Evolutionary conservation across 768 basidiomycete species (phyloP).

Genomic region (Rhizopogon salebrosus): DNA sequence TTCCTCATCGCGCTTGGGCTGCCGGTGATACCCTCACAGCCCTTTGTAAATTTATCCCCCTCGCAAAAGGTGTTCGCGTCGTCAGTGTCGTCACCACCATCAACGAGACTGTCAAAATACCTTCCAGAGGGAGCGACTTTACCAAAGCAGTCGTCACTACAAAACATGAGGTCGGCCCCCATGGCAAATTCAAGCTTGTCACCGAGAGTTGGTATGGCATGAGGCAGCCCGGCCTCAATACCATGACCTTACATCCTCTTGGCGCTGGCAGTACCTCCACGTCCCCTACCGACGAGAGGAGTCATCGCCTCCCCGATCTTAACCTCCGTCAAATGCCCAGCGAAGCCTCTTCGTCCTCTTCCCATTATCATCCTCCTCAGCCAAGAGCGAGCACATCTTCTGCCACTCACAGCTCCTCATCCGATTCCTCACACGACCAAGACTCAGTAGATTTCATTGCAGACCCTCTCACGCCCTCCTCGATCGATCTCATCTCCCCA

Average conservation of each 20-base stretch:
- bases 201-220: conserved; percentile 10
- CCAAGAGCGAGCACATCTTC: background rate
- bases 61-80: conserved; percentile 79
- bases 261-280: background rate
- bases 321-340: conserved; percentile 11
- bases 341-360: conserved; percentile 11
- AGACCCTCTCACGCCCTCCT: conserved; percentile 1
- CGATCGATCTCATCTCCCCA: conserved; percentile 50
- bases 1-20: conserved; percentile 96
- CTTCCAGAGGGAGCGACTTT: conserved; percentile 50
- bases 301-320: conserved; percentile 13
- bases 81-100: conserved; percentile 61
- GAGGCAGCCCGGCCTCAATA: background rate
- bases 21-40: conserved; percentile 82
- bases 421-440: conserved; percentile 4
- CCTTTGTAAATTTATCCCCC: conserved; percentile 80
- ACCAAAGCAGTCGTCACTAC: conserved; percentile 54
- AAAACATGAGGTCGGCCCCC: conserved; percentile 59
- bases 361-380: background rate
- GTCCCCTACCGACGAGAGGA: conserved; percentile 13
- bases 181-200: conserved; percentile 46
- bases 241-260: background rate
- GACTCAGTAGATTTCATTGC: background rate
- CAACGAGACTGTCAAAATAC: conserved; percentile 68
- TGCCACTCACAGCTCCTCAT: background rate